phyloP scores from a whole-genome alignment of 768 basidiomycete species.

The Lyophyllum decastes region DNA sequence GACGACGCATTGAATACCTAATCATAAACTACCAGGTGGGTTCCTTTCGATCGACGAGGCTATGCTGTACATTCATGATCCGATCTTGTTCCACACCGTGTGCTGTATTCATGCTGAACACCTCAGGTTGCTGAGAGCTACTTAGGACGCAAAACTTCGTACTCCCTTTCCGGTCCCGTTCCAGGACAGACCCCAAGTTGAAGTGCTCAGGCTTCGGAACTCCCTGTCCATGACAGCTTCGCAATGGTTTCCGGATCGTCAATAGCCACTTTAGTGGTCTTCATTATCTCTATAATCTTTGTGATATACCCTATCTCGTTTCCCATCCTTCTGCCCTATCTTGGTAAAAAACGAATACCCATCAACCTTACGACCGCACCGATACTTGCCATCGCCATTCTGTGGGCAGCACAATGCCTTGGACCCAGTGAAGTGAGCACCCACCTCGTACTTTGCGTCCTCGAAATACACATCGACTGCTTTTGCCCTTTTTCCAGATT shows the following conservation, averaged over 20 bases:
- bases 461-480: background rate
- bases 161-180: no score
- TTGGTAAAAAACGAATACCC: constrained; percentile 33
- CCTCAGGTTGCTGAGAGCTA: background rate
- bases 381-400: constrained; percentile 48
- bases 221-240: background rate
- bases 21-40: no score
- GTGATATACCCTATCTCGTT: constrained; percentile 50
- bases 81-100: background rate
- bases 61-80: background rate
- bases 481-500: constrained; percentile 34
- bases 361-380: constrained; percentile 58
- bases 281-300: constrained; percentile 52
- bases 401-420: constrained; percentile 60
- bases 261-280: constrained; percentile 52
- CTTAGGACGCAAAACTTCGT: background rate
- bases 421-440: constrained; percentile 30
- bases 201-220: no score
- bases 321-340: constrained; percentile 32
- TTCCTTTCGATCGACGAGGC: background rate
- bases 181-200: no score
- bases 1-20: background rate
- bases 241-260: constrained; percentile 46
- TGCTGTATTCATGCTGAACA: background rate
- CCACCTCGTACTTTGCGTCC: background rate